Evolutionary conservation across 2,329 filamentous ascomycete species (phyloP).

Genomic region (Myriosclerotinia duriaeana): DNA sequence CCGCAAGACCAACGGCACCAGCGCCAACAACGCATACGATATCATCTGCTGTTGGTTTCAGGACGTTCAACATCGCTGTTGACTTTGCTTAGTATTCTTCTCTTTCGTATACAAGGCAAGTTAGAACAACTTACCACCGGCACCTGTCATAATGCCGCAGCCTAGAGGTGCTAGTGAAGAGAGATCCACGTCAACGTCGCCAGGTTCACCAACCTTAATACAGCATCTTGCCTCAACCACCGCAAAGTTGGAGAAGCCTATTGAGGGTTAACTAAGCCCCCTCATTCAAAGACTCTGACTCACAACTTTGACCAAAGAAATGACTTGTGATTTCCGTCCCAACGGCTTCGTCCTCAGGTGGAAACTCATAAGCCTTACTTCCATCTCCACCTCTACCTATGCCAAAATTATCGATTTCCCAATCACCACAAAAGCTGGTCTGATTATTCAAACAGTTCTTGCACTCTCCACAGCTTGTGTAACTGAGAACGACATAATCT

Average conservation of each 20-base stretch:
- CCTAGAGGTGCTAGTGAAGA: constrained; percentile 44
- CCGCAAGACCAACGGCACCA: constrained; percentile 46
- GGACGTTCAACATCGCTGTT: constrained; percentile 42
- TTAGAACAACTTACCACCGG: constrained; percentile 35
- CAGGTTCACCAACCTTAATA: constrained; percentile 32
- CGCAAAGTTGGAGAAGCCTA: constrained; percentile 36
- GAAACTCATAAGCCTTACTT: constrained; percentile 27
- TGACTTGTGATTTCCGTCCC: constrained; percentile 33
- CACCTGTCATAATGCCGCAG: constrained; percentile 48
- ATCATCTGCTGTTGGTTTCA: constrained; percentile 36
- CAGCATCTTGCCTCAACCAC: constrained; percentile 35
- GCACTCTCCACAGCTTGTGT: constrained; percentile 41
- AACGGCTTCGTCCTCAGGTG: constrained; percentile 20
- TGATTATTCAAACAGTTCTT: constrained; percentile 36
- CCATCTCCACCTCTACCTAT: constrained; percentile 28
- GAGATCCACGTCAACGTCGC: constrained; percentile 33
- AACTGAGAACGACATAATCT: constrained; percentile 42
- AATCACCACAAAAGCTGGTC: constrained; percentile 38
- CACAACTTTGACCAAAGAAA: constrained; percentile 41
- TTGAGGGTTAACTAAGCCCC: neutral
- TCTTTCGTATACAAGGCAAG: too few species aligned
- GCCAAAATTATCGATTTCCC: constrained; percentile 35
- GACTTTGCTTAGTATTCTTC: neutral
- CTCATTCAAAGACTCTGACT: neutral
- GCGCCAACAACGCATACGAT: constrained; percentile 44